Percentiles rank a stretch among this genome's conserved stretches.
phyloP scores from a whole-genome alignment of 2,329 filamentous ascomycete genomes.

The Cercospora canescens region DNA sequence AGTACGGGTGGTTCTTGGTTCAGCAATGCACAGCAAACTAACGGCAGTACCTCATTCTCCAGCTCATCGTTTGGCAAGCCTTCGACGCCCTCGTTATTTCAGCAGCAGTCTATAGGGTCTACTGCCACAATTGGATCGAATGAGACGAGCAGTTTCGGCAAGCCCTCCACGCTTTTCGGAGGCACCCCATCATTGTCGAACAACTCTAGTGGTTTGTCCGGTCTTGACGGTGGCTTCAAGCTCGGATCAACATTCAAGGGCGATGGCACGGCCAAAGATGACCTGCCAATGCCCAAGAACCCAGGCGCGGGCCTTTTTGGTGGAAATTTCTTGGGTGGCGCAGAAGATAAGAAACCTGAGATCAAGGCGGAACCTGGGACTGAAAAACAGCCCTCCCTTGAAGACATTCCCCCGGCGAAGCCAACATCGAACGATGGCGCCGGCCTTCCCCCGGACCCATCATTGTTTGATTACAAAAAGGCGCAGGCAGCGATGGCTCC shows the following conservation, averaged over 20 bases:
- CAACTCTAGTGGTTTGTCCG: conserved; percentile 32
- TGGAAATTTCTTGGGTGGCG: conserved; percentile 23
- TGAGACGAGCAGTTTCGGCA: conserved; percentile 34
- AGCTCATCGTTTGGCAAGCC: conserved; percentile 16
- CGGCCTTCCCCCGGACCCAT: conserved; percentile 47
- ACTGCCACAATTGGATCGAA: conserved; percentile 42
- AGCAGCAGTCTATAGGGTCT: conserved; percentile 38
- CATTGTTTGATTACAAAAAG: conserved; percentile 26
- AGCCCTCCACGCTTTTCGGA: conserved; percentile 30
- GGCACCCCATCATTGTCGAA: conserved; percentile 30
- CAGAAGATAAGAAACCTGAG: conserved; percentile 35
- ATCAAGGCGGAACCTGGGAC: conserved; percentile 42
- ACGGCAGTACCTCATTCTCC: conserved; percentile 19
- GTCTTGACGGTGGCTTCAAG: conserved; percentile 58
- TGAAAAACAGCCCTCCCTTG: conserved; percentile 33
- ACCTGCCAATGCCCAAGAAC: conserved; percentile 51
- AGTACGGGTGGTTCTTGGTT: background rate
- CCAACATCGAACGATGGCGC: conserved; percentile 32
- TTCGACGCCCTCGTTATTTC: conserved; percentile 12
- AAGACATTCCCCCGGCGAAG: conserved; percentile 31
- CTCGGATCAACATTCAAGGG: conserved; percentile 67
- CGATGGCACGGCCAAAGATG: conserved; percentile 62
- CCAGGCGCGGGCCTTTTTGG: conserved; percentile 35
- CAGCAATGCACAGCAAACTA: conserved; percentile 2
- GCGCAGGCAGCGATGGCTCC: conserved; percentile 44